phyloP scores from a whole-genome alignment of 2,329 filamentous ascomycete species.

The Fusarium globosum region DNA sequence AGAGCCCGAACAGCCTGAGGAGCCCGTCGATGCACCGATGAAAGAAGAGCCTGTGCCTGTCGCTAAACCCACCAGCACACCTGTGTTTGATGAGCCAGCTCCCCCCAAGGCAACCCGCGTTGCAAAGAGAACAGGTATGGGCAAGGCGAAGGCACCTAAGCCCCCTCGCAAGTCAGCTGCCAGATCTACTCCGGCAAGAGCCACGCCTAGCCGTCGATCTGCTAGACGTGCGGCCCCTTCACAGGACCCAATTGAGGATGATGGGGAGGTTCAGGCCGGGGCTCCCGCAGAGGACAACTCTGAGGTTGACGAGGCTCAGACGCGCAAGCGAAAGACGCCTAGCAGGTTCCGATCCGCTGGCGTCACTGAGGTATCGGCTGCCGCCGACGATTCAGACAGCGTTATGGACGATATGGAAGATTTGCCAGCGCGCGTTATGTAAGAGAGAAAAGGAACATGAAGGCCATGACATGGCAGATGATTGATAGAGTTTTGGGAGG shows the following conservation, averaged over 20 bases:
- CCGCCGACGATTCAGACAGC: conserved; percentile 47
- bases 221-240: conserved; percentile 41
- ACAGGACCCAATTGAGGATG: conserved; percentile 50
- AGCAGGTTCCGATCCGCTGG: conserved; percentile 44
- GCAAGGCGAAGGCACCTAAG: conserved; percentile 33
- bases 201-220: conserved; percentile 36
- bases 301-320: conserved; percentile 43
- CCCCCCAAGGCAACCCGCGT: conserved; percentile 43
- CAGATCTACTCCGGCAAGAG: conserved; percentile 43
- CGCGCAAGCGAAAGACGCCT: conserved; percentile 45
- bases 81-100: conserved; percentile 37
- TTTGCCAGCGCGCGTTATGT: conserved; percentile 50
- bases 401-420: conserved; percentile 60
- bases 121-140: conserved; percentile 41
- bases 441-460: not conserved
- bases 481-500: conserved; percentile 2
- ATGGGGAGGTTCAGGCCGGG: conserved; percentile 20
- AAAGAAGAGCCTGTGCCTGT: conserved; percentile 20
- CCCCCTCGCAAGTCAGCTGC: conserved; percentile 32
- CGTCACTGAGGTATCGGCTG: conserved; percentile 13
- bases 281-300: conserved; percentile 37
- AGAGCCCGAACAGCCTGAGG: conserved; percentile 4
- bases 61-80: conserved; percentile 15
- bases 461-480: not conserved
- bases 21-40: not conserved